Evolutionary conservation across 306 rosid genomes (phyloP), one percentile per base, ranked within the genome.

Genomic region (Rubus parviflorus): DNA sequence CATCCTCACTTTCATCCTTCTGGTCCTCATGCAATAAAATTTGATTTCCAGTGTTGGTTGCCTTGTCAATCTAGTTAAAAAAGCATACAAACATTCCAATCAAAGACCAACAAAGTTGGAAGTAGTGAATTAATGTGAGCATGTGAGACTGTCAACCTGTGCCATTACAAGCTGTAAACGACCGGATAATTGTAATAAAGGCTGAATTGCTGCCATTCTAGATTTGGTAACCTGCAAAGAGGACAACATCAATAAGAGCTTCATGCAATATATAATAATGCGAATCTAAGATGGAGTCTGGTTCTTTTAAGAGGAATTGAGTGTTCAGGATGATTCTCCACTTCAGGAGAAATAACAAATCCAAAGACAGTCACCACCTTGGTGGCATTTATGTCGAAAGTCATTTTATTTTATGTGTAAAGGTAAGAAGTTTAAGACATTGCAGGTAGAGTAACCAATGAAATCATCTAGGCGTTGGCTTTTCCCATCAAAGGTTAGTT

Each of bases 101-200:
- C 2, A 56, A 67, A 52, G 52, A 81, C 74, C 47, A 83, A 70
- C 49, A 78, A 22, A 68, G 52, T 68, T 81, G 75, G 7, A 52
- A 38, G 40, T 19, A 69, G 68, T 23, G 43, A 64, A 38, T 17
- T 22, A 13, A 74, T 37, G 40, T 3, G 45, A 58, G 77, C 70
- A 70, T 70, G 74, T 25, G 64, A 75, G 53, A 57, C 58, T 53
- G 38, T 56, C 75, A 73, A 95, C 98, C 97, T 92, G 97, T 78
- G 97, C 86, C 79, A 85, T 83, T 80, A 90, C 81, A 75, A 95
- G 88, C 83, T 92, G 96, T 82, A 95, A 85, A 40, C 97, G 96
- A 64, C 98, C 97, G 2, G 93, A 95, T 74, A 92, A 73, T 71
- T 86, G 97, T 75, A 95, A 79, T 70, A 95, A 83, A 72, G 92